Evolutionary conservation across 345 rosid species (phyloP).

Genomic region (Eucalyptus erythrocorys): DNA sequence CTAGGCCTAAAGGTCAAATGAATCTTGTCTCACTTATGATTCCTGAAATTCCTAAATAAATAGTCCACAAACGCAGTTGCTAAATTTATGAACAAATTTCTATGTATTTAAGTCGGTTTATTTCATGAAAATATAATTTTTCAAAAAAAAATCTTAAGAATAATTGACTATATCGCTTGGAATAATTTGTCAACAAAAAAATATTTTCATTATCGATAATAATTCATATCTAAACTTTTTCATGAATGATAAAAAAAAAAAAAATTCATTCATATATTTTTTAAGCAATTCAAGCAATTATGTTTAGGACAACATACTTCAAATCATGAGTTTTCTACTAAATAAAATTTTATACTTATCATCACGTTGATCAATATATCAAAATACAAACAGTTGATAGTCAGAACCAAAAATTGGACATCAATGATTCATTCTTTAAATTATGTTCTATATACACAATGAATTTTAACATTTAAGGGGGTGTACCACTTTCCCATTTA

Average conservation of each 20-base stretch:
- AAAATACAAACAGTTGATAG: accelerated
- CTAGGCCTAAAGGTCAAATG: not conserved
- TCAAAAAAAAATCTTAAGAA: too few species aligned
- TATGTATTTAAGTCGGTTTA: not conserved
- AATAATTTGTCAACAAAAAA: too few species aligned
- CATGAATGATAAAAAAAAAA: too few species aligned
- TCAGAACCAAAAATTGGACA: not conserved
- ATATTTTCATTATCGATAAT: too few species aligned
- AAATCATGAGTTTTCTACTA: too few species aligned
- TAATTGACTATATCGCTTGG: too few species aligned
- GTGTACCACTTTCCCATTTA: not conserved
- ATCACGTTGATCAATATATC: not conserved
- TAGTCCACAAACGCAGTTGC: not conserved
- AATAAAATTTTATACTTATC: not conserved
- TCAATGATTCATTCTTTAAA: not conserved
- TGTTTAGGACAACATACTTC: too few species aligned
- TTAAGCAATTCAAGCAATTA: too few species aligned
- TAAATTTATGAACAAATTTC: not conserved
- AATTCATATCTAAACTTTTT: too few species aligned
- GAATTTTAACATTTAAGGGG: not conserved
- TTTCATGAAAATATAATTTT: not conserved
- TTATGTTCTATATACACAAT: not conserved
- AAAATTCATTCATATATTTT: too few species aligned
- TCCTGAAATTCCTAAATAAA: not conserved
- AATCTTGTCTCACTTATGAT: not conserved